Conservation (phyloP, 2,329 filamentous ascomycete genomes). For the Apiospora aurea region DNA sequence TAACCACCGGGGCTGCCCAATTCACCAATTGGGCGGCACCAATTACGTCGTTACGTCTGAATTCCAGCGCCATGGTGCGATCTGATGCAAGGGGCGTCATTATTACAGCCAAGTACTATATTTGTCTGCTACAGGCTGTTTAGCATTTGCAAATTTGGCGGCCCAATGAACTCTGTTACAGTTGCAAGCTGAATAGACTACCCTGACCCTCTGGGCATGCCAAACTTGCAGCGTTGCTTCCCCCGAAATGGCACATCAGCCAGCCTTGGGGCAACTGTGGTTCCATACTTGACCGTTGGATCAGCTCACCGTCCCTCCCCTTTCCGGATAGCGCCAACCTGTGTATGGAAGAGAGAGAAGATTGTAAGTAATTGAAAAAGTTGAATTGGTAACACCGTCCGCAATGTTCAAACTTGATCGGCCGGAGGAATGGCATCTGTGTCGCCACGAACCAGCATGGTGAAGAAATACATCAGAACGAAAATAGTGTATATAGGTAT, state of each 20-base stretch:
- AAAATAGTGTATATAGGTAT: not conserved
- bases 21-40: not conserved
- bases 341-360: not conserved
- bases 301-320: not conserved
- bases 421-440: too few relatives aligned
- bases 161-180: not conserved
- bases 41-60: slow-evolving; percentile 1
- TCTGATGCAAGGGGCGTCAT: not conserved
- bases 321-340: not conserved
- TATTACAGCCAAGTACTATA: slow-evolving; percentile 15
- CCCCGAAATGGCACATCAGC: not conserved
- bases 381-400: not conserved
- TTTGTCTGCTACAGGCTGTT: slow-evolving; percentile 4
- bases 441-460: slow-evolving; percentile 4
- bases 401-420: not conserved
- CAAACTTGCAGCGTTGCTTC: not conserved
- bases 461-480: not conserved
- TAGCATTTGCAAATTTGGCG: not conserved
- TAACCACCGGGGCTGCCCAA: not conserved
- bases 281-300: not conserved
- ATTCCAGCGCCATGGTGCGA: not conserved
- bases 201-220: not conserved
- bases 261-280: not conserved
- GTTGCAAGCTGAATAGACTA: not conserved
- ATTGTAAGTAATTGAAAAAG: not conserved